Evolutionary conservation across 345 rosid genomes (phyloP).

Genomic region (Eucalyptus cloeziana): DNA sequence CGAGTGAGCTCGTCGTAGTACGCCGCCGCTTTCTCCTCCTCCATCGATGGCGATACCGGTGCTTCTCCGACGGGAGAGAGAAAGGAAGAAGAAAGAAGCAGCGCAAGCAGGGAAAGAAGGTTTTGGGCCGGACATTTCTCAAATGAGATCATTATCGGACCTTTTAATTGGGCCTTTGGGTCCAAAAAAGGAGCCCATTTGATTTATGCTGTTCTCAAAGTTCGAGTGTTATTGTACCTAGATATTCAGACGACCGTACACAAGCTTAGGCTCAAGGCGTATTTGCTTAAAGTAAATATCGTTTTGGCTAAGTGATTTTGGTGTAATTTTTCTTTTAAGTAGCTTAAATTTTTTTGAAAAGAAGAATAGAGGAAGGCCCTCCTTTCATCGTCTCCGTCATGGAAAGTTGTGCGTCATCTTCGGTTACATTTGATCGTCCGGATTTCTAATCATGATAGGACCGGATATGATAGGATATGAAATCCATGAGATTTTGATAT

Average conservation of each 20-base stretch:
- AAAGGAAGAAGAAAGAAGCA: background rate
- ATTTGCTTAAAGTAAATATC: background rate
- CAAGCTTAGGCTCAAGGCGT: background rate
- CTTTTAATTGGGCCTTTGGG: background rate
- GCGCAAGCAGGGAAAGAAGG: background rate
- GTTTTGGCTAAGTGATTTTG: background rate
- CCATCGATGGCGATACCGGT: slow-evolving; percentile 17
- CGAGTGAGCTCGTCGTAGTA: slow-evolving; percentile 79
- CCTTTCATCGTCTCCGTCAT: rapidly evolving
- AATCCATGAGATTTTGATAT: too few species aligned
- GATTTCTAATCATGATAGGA: too few species aligned
- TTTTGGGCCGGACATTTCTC: background rate
- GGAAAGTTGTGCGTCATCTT: rapidly evolving
- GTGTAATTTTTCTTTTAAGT: background rate
- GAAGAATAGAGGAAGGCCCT: background rate
- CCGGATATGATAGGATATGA: too few species aligned
- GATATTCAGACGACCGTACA: background rate
- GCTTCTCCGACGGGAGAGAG: background rate
- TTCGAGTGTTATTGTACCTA: background rate
- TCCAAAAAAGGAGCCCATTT: background rate
- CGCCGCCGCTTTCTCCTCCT: slow-evolving; percentile 72
- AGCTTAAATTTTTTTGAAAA: background rate
- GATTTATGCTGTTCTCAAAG: background rate
- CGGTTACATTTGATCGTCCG: rapidly evolving
- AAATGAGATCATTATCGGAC: background rate